These are phyloP conservation scores for Eucalyptus pumila DNA, from an alignment of 345 rosid genomes.

Conservation along the genomic window DNA sequence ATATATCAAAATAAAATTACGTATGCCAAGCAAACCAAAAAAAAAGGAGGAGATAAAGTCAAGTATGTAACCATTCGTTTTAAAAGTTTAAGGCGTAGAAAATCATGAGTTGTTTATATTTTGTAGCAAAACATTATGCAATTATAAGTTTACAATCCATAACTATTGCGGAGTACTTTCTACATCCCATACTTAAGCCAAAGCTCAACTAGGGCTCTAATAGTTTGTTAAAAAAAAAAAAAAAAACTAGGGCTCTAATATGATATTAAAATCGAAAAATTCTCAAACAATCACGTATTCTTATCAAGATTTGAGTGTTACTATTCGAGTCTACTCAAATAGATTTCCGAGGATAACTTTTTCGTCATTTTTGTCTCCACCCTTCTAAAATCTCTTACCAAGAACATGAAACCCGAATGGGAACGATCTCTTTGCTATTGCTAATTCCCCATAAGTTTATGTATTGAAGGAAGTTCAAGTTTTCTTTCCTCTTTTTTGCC, in stretches of 20 bases:
- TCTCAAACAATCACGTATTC: background rate
- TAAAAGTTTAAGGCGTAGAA: background rate
- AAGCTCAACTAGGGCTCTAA: background rate
- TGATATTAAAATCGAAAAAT: background rate
- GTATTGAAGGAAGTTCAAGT: background rate
- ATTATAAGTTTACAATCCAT: background rate
- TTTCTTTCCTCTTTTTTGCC: background rate
- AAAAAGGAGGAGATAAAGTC: background rate
- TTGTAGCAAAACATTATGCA: background rate
- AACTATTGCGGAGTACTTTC: too few relatives aligned
- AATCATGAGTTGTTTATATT: background rate
- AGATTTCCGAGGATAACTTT: background rate
- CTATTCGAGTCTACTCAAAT: background rate
- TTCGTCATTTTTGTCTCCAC: background rate
- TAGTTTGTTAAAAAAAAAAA: too few relatives aligned
- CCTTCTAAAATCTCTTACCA: background rate
- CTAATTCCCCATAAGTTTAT: background rate
- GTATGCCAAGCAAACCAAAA: background rate
- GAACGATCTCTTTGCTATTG: background rate
- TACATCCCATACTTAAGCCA: background rate
- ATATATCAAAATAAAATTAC: background rate
- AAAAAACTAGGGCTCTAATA: background rate
- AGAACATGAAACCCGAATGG: background rate
- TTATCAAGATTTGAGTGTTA: accelerated
- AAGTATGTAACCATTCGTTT: background rate